Base-by-base conservation (phyloP, 306 rosid genomes). In the Lathyrus tuberosus region DNA sequence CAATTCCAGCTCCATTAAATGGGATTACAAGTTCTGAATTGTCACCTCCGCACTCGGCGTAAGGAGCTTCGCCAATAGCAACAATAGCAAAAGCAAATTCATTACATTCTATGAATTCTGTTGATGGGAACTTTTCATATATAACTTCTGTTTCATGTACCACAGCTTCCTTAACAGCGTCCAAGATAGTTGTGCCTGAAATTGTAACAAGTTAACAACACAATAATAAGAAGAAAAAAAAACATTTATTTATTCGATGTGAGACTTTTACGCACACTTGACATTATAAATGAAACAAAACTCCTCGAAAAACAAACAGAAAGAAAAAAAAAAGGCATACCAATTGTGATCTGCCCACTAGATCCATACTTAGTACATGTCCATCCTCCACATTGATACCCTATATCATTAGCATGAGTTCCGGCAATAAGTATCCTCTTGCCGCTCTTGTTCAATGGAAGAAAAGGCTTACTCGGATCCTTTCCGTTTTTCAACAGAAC, bases 311-410 rank as follows among this genome's bases (percentile, higher is more conserved):
- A 13, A 24, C 17, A 4, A 60, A 33, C 10, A 0, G 10, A 26
- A 26, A 20, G 10, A 15, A 2, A 17, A 15, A 2, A 17, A 15
- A 61, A 61, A 10, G 10, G 20, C 79, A 30, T 84, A 87, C 95
- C 92, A 8, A 83, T 26, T 30, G 95, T 84, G 28, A 83, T 86
- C 69, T 60, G 80, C 59, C 97, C 96, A 57, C 86, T 75, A 17
- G 74, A n/a, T 56, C 95, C 98, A 65, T 61, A 22, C 89, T 61
- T 71, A 1, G 74, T 67, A 67, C 69, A 51, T 59, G 92, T 89
- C 97, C 97, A 86, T 56, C 96, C 95, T 49, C 96, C 97, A 47
- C 97, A 87, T 47, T 92, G 97, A 75, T 71, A 92, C 5, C 96
- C 97, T 8, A 89, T 81, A 80, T 92, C 76, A 79, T 89, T 85